Conservation (phyloP, 768 basidiomycete genomes). For the Kwoniella pini region DNA sequence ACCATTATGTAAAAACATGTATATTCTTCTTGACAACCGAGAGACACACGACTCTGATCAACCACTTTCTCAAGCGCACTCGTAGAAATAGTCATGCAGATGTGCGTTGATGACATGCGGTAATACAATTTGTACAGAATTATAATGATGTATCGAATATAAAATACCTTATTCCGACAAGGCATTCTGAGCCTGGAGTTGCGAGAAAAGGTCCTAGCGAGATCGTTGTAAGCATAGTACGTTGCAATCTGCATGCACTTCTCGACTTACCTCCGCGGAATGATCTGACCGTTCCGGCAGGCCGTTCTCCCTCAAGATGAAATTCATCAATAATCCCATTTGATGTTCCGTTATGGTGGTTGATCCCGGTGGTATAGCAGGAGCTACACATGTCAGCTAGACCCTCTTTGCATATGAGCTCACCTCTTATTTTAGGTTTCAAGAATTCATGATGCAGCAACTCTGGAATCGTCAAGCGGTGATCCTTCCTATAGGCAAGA, state of each 20-base stretch:
- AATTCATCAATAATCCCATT: constrained; percentile 44
- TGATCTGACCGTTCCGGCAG: constrained; percentile 27
- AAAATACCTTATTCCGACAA: background rate
- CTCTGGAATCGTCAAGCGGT: constrained; percentile 82
- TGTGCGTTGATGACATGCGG: background rate
- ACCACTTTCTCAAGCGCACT: too few relatives aligned
- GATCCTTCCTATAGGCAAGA: constrained; percentile 74
- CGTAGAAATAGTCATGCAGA: too few relatives aligned
- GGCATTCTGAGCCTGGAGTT: constrained; percentile 42
- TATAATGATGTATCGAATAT: background rate
- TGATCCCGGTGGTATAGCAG: constrained; percentile 29
- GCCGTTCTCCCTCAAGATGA: constrained; percentile 30
- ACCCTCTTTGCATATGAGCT: background rate
- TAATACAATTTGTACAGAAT: background rate
- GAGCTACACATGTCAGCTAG: constrained; percentile 8
- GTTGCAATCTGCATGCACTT: background rate
- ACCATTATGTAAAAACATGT: constrained; percentile 7
- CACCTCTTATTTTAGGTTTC: constrained; percentile 36
- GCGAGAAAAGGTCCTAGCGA: constrained; percentile 47
- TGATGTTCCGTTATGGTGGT: constrained; percentile 42
- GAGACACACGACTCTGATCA: too few relatives aligned
- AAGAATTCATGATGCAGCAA: constrained; percentile 81
- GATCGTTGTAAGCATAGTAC: too few relatives aligned
- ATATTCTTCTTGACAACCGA: too few relatives aligned
- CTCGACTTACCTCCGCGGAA: constrained; percentile 32